Base-by-base conservation (phyloP, 2,329 filamentous ascomycete species). In the Trichoderma cornu-damae region DNA sequence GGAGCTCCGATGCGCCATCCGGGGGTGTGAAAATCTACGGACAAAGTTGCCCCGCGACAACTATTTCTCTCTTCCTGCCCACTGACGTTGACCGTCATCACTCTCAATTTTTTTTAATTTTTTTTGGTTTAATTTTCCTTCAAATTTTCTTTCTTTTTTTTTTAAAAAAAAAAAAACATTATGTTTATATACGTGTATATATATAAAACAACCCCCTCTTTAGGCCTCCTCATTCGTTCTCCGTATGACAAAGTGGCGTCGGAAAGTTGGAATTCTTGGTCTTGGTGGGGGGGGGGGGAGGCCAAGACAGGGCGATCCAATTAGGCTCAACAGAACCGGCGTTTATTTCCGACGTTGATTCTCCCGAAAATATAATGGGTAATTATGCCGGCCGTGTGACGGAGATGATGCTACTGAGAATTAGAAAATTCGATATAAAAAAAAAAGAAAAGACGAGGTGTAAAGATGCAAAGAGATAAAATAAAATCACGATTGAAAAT, bases 251-350 rank as follows among this genome's bases (percentile, higher is more conserved):
- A 18, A 18, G 40, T 52, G 43, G 35, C 26, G 49, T 26, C 26
- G 49, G 49, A 26, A 37, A 47, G 42, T 11, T n/a, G 32, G 38
- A 44, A 46, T 12, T 55, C 42, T n/a, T n/a, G n/a, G 40, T 30
- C 32, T 38, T 37, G 52, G 42, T 46, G 52, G 52, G 52, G 42
- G 22, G 37, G 52, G 38, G 38, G 43, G n/a, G 22, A n/a, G n/a
- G n/a, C n/a, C n/a, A n/a, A n/a, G n/a, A n/a, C n/a, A n/a, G n/a
- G 46, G 42, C 52, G 52, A 55, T 55, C 52, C 42, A 55, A 55
- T 55, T 47, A 55, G 52, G 40, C 51, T 54, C 42, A 54, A 35
- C 37, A 16, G 30, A 20, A n/a, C n/a, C 49, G 32, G 51, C 51
- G 42, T 55, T n/a, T 32, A 38, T 38, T 46, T 35, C 28, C 22